Percentiles rank a stretch among this genome's conserved stretches.
These are phyloP conservation scores for Kewa caespitosa DNA, from an alignment of 179 eudicot genomes.

Conservation along the genomic window DNA sequence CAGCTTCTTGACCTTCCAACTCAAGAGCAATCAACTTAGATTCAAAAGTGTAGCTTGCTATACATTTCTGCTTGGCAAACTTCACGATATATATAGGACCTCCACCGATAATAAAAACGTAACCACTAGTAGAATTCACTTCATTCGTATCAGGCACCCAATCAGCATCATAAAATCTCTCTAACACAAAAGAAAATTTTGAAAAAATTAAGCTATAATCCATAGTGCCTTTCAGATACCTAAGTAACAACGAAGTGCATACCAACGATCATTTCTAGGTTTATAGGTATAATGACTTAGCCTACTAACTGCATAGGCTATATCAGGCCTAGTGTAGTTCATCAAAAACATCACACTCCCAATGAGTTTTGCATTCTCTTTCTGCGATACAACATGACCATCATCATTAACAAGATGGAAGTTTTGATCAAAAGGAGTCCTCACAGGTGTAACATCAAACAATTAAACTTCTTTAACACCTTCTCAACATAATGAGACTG, in stretches of 20 bases:
- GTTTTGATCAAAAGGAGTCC: constrained; percentile 13
- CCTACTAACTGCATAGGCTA: constrained; percentile 15
- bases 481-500: constrained; percentile 25
- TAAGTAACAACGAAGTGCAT: background rate
- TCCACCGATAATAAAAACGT: constrained; percentile 20
- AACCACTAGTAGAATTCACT: constrained; percentile 25
- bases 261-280: constrained; percentile 17
- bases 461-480: constrained; percentile 17
- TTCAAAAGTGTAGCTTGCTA: constrained; percentile 10
- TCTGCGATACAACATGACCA: background rate
- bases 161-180: too few relatives aligned
- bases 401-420: background rate
- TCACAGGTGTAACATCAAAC: background rate
- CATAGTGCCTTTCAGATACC: constrained; percentile 16
- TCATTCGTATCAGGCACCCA: constrained; percentile 6
- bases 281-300: constrained; percentile 22
- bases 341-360: constrained; percentile 20
- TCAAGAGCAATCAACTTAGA: too few relatives aligned
- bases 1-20: too few relatives aligned
- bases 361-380: constrained; percentile 9
- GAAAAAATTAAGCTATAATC: too few relatives aligned
- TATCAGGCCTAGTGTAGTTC: too few relatives aligned
- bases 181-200: too few relatives aligned
- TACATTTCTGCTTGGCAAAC: background rate
- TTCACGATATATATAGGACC: constrained; percentile 17